Base-by-base conservation (phyloP, 2,329 filamentous ascomycete genomes). In the Colletotrichum sp. region DNA sequence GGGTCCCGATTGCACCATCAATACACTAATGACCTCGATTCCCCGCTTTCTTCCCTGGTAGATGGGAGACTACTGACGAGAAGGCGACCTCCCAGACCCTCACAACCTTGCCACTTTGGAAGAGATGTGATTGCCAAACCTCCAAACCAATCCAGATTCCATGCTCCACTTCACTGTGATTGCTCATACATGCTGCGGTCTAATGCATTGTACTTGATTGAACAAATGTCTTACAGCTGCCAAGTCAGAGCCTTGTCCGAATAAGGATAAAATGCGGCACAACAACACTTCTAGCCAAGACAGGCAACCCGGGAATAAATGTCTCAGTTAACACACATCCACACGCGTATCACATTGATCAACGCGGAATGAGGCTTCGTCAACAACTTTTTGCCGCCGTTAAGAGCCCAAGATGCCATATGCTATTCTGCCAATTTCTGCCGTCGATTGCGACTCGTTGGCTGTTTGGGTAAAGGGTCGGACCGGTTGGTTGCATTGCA, bases 1-100 rank as follows among this genome's bases (percentile, higher is more conserved):
- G 7, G 0, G 6, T 21, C 5, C 18, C 18, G 0, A 0, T n/a
- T 4, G 18, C n/a, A 13, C 18, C 1, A 4, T 48, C 18, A 21
- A 21, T 21, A 21, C n/a, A n/a, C n/a, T n/a, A n/a, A n/a, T n/a
- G n/a, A n/a, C n/a, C n/a, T n/a, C n/a, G n/a, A n/a, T n/a, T n/a
- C n/a, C 6, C n/a, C n/a, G 4, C n/a, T 48, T 21, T 48, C 43
- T 48, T 1, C n/a, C 10, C 2, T 7, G 10, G 6, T 48, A 21
- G 2, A 21, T 48, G 6, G 9, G 6, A 21, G 10, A 13, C 0
- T 48, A 0, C 3, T 13, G n/a, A 48, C n/a, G 43, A 3, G n/a
- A 12, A 21, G 43, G 0, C 6, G n/a, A 48, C 1, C n/a, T 48
- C n/a, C 2, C 10, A 13, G 43, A 0, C 3, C 10, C 2, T 8